A percentile compares a stretch with the other conserved stretches of the same genome.
phyloP scores from a whole-genome alignment of 2,329 filamentous ascomycete genomes.

The Alternaria sp. region DNA sequence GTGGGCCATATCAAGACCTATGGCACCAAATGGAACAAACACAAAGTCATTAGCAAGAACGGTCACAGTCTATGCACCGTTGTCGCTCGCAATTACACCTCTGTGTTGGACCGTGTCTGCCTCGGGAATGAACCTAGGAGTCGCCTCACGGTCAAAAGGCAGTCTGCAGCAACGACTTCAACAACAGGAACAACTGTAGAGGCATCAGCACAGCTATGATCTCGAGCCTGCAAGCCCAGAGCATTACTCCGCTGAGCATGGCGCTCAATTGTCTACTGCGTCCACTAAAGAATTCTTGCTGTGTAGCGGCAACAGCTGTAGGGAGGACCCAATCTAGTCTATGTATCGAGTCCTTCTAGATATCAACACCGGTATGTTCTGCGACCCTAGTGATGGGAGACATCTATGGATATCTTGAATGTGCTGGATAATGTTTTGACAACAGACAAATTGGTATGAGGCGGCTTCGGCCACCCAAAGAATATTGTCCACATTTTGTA shows the following conservation, averaged over 20 bases:
- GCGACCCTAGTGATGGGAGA: background rate
- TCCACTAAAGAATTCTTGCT: too few relatives aligned
- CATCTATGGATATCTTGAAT: background rate
- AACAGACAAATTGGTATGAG: too few relatives aligned
- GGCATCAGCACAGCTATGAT: background rate
- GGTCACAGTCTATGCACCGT: background rate
- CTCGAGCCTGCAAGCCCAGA: background rate
- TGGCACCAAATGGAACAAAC: background rate
- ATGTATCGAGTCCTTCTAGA: background rate
- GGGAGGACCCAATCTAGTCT: background rate
- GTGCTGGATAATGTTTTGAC: background rate
- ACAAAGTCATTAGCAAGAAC: background rate
- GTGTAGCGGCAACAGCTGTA: background rate
- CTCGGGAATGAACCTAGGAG: background rate
- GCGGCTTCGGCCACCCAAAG: too few relatives aligned
- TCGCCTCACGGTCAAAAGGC: background rate
- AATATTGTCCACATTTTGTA: background rate
- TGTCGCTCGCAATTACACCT: background rate
- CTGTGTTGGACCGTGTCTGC: background rate
- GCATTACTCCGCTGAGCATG: background rate
- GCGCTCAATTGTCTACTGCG: background rate
- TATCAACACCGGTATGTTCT: background rate
- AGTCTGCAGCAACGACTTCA: background rate
- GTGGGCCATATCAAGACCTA: too few relatives aligned
- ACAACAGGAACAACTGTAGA: background rate